Evolutionary conservation across 148 eudicot genomes (phyloP).

Genomic region (Rhododendron henanense): DNA sequence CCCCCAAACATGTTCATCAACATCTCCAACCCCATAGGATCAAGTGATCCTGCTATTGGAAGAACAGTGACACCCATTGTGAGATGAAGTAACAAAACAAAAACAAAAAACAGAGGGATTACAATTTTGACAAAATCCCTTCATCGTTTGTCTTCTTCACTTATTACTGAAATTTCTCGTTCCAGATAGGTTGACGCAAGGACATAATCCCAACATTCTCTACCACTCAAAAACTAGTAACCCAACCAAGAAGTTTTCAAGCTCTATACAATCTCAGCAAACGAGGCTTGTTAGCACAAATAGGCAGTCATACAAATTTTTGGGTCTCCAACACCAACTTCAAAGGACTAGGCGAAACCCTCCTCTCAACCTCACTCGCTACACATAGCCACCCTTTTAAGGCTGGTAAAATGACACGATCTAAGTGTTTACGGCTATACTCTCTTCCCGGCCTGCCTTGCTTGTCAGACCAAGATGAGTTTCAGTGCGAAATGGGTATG

Average conservation of each 20-base stretch:
- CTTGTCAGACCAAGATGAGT: background rate
- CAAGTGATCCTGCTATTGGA: constrained; percentile 7
- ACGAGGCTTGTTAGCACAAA: background rate
- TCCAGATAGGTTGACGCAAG: background rate
- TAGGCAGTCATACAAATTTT: background rate
- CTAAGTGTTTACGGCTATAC: background rate
- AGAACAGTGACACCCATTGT: background rate
- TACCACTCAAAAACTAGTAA: background rate
- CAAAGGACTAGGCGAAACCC: background rate
- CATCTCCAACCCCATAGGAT: constrained; percentile 34
- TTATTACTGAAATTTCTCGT: background rate
- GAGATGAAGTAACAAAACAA: background rate
- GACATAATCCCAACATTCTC: background rate
- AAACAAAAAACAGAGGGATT: background rate
- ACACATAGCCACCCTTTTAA: background rate
- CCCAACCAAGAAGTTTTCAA: background rate
- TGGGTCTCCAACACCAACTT: background rate
- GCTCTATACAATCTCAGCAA: background rate
- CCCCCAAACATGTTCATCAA: constrained; percentile 54
- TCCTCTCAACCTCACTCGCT: background rate
- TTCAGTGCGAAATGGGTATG: background rate
- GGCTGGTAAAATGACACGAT: background rate
- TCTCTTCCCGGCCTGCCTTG: background rate
- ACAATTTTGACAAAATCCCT: background rate
- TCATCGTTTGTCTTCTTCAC: background rate